Conservation (phyloP, 2,329 filamentous ascomycete species). For the Hymenoscyphus scutula region DNA sequence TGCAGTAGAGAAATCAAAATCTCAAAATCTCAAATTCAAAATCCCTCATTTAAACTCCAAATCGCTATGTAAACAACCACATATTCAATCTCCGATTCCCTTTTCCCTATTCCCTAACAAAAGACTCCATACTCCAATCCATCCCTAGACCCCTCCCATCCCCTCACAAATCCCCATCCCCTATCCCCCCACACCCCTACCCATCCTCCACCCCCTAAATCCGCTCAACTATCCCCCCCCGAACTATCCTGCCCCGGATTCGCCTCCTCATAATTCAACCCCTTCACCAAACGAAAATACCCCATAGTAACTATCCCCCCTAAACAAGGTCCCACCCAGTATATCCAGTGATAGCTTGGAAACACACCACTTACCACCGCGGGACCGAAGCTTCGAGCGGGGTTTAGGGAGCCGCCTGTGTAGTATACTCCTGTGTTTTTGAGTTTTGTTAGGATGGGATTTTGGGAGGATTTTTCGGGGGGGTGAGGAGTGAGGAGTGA, state of each 20-base stretch:
- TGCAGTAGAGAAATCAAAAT: too few species aligned
- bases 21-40: too few species aligned
- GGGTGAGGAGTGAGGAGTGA: too few species aligned
- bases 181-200: neutral
- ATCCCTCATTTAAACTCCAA: too few species aligned
- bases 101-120: too few species aligned
- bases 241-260: conserved; percentile 49
- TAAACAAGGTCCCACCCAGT: conserved; percentile 49
- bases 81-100: too few species aligned
- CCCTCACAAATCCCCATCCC: too few species aligned
- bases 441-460: neutral
- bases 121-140: too few species aligned
- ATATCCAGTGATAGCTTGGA: conserved; percentile 47
- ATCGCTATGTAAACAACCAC: too few species aligned
- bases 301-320: conserved; percentile 46
- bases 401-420: conserved; percentile 48
- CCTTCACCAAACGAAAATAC: conserved; percentile 48
- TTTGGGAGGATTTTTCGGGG: too few species aligned
- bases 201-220: too few species aligned
- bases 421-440: conserved; percentile 43
- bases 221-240: conserved; percentile 4
- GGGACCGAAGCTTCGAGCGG: conserved; percentile 45
- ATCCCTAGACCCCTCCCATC: too few species aligned
- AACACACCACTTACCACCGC: conserved; percentile 43
- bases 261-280: conserved; percentile 49